Evolutionary conservation across 1,139 yeast species (phyloP).

Genomic region (Kodamaea suecica): DNA sequence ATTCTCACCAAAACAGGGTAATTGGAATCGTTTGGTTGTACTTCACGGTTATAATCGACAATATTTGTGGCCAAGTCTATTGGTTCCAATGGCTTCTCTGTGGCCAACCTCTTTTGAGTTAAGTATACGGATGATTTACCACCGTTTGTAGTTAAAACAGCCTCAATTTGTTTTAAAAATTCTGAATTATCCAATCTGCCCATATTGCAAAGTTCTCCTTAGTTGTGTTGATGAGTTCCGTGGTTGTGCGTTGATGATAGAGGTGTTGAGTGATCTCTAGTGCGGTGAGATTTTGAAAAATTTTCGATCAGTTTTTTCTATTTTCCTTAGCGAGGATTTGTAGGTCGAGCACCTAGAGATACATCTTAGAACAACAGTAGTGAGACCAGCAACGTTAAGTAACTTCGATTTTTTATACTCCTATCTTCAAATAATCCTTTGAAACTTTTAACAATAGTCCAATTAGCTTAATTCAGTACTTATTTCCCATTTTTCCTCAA

Average conservation of each 20-base stretch:
- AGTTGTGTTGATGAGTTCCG: no score
- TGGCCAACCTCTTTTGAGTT: conserved; percentile 40
- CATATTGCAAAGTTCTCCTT: conserved; percentile 24
- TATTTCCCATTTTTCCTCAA: no score
- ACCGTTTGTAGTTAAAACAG: conserved; percentile 27
- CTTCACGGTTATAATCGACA: conserved; percentile 15
- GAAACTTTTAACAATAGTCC: no score
- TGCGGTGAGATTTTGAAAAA: no score
- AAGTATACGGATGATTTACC: conserved; percentile 44
- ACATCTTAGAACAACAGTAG: no score
- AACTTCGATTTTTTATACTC: no score
- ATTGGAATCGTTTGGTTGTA: conserved; percentile 10
- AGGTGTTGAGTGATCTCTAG: no score
- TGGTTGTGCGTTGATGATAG: neutral
- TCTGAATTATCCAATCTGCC: conserved; percentile 39
- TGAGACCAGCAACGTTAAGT: no score
- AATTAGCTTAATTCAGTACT: no score
- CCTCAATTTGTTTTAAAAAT: conserved; percentile 32
- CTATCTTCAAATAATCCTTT: no score
- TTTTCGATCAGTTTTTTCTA: neutral
- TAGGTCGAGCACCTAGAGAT: no score
- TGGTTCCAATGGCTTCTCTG: conserved; percentile 15
- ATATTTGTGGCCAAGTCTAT: conserved; percentile 41
- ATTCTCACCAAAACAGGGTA: conserved; percentile 57
- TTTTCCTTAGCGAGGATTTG: no score